These are phyloP conservation scores for Lentinus tigrinus DNA, from an alignment of 768 basidiomycete genomes.

Conservation along the genomic window DNA sequence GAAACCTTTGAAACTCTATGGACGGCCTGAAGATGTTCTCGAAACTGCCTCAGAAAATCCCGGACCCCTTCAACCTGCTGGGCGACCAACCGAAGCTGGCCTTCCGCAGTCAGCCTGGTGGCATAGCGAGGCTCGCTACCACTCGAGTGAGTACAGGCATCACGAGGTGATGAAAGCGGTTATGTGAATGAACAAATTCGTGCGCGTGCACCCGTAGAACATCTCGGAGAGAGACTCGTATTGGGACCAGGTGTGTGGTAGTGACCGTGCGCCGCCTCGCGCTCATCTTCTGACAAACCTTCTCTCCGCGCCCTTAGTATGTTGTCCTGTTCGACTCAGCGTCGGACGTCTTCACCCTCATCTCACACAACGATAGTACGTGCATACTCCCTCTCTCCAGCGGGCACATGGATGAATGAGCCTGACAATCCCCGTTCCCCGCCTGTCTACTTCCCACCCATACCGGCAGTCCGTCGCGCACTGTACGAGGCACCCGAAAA, in stretches of 20 bases:
- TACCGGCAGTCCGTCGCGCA: slow-evolving; percentile 70
- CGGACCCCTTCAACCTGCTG: slow-evolving; percentile 73
- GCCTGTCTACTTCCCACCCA: not conserved
- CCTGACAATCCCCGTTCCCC: not conserved
- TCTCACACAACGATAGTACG: slow-evolving; percentile 83
- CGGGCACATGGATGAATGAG: not conserved
- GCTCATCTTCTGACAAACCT: not conserved
- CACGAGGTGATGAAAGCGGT: not conserved
- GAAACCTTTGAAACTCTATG: not conserved
- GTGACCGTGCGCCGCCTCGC: not conserved
- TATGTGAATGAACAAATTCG: not conserved
- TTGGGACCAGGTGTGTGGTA: slow-evolving; percentile 82
- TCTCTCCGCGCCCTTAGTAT: slow-evolving; percentile 48
- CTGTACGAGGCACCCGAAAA: slow-evolving; percentile 84
- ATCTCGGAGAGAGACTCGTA: slow-evolving; percentile 77
- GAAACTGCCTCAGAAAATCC: slow-evolving; percentile 69
- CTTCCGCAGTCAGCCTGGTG: slow-evolving; percentile 80
- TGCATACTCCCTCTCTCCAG: slow-evolving; percentile 10
- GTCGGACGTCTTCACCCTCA: slow-evolving; percentile 87
- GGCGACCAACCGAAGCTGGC: slow-evolving; percentile 88
- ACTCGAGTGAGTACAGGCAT: slow-evolving; percentile 56
- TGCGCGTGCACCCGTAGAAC: slow-evolving; percentile 45
- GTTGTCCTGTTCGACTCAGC: slow-evolving; percentile 84
- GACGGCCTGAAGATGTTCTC: slow-evolving; percentile 51
- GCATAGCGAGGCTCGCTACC: slow-evolving; percentile 73